phyloP scores from a whole-genome alignment of 2,329 filamentous ascomycete genomes.

The Chaetothyriales sp. region DNA sequence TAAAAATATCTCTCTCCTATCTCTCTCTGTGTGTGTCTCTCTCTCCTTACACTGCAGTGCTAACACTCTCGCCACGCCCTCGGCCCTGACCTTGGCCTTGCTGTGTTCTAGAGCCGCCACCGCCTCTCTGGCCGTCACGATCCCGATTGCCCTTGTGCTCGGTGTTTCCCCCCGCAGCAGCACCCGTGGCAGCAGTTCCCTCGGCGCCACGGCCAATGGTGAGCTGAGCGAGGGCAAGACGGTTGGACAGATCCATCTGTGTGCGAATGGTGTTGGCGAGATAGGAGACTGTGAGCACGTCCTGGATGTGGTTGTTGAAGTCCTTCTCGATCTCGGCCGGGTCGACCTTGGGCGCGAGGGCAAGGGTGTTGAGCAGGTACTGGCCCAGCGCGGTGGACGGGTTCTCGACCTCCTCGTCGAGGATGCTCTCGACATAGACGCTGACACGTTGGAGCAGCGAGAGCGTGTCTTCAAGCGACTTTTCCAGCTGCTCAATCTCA shows the following conservation, averaged over 20 bases:
- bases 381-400: constrained; percentile 86
- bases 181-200: no score
- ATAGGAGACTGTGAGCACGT: constrained; percentile 95
- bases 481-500: constrained; percentile 79
- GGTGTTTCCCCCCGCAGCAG: not conserved
- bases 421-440: constrained; percentile 80
- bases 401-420: constrained; percentile 74
- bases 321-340: constrained; percentile 80
- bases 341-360: constrained; percentile 88
- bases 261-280: constrained; percentile 97
- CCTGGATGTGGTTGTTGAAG: constrained; percentile 99
- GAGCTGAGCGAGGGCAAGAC: constrained; percentile 67
- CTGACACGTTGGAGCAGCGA: constrained; percentile 81
- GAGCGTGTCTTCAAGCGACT: constrained; percentile 72
- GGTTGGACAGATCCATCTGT: constrained; percentile 94
- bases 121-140: not conserved
- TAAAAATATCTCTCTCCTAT: not conserved
- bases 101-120: not conserved
- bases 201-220: constrained; percentile 34
- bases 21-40: no score
- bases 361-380: constrained; percentile 85
- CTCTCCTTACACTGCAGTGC: not conserved
- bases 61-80: not conserved
- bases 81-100: not conserved
- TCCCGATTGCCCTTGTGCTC: not conserved